Percentiles rank a stretch among this genome's conserved stretches.
These are phyloP conservation scores for Colletotrichum theobromicola DNA, from an alignment of 2,329 filamentous ascomycete genomes.

Conservation along the genomic window DNA sequence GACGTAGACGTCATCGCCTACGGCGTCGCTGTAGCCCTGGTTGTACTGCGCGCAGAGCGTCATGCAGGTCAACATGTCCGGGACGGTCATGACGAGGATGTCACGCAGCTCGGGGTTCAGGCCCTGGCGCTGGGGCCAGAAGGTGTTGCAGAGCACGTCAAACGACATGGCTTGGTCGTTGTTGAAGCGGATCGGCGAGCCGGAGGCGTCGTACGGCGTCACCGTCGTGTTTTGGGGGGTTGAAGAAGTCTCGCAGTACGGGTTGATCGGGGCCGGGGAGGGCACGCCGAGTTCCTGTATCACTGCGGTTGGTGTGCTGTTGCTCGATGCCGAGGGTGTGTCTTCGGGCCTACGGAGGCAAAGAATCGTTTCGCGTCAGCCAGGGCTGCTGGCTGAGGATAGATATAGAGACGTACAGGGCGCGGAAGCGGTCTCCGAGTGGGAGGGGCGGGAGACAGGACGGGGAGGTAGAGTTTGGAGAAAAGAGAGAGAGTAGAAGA, in stretches of 20 bases:
- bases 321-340: background rate
- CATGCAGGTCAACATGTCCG: conserved; percentile 22
- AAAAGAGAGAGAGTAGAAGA: background rate
- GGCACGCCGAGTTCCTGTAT: conserved; percentile 12
- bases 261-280: conserved; percentile 20
- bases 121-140: conserved; percentile 18
- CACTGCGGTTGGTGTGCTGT: background rate
- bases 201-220: conserved; percentile 21
- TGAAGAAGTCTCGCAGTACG: conserved; percentile 4
- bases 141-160: conserved; percentile 20
- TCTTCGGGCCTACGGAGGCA: background rate
- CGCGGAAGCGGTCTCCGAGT: background rate
- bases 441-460: background rate
- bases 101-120: conserved; percentile 13
- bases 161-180: conserved; percentile 22
- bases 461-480: background rate
- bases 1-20: conserved; percentile 17
- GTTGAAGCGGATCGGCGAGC: conserved; percentile 21
- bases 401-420: background rate
- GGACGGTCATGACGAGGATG: conserved; percentile 17
- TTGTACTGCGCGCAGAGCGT: conserved; percentile 23
- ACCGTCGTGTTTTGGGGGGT: background rate
- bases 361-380: conserved; percentile 10
- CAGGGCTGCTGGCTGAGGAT: conserved; percentile 5
- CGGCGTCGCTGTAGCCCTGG: conserved; percentile 21